phyloP scores from a whole-genome alignment of 306 rosid species.

The Malus asiatica region DNA sequence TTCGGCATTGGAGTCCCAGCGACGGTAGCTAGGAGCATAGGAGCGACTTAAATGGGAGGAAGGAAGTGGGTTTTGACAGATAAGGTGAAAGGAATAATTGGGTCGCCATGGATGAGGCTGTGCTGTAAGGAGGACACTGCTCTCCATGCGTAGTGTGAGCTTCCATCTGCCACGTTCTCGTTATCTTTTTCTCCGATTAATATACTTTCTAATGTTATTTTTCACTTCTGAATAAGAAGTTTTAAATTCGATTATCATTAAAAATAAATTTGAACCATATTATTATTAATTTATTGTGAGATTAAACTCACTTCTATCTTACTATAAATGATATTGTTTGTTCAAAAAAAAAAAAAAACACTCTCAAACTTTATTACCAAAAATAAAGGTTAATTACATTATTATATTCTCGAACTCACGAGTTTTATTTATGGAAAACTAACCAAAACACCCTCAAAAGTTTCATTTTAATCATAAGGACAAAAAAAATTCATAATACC shows the following conservation, averaged over 20 bases:
- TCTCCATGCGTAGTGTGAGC: constrained; percentile 20
- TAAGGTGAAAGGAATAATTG: constrained; percentile 5
- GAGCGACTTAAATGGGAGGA: constrained; percentile 25
- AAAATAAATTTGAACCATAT: fast-evolving
- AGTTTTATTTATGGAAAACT: too few relatives aligned
- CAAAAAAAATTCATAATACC: too few relatives aligned
- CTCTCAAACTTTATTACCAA: too few relatives aligned
- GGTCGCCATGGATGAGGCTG: constrained; percentile 48
- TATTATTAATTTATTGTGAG: too few relatives aligned
- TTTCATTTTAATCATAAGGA: too few relatives aligned
- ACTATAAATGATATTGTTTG: too few relatives aligned
- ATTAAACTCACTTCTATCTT: too few relatives aligned
- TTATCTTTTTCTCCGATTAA: neutral
- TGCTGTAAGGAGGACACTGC: constrained; percentile 11
- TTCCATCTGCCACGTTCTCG: constrained; percentile 58
- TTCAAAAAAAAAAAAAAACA: too few relatives aligned
- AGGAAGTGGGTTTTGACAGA: neutral
- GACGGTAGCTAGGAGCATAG: constrained; percentile 47
- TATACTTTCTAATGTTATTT: too few relatives aligned
- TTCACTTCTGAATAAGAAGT: fast-evolving
- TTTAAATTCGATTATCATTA: fast-evolving
- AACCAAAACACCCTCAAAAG: too few relatives aligned
- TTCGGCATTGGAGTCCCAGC: constrained; percentile 79
- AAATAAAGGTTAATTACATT: too few relatives aligned
- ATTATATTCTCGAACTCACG: too few relatives aligned